Evolutionary conservation across 495 filamentous ascomycete genomes (phyloP), one percentile per base, ranked within the genome.

Genomic region (Neurospora sublineolata): DNA sequence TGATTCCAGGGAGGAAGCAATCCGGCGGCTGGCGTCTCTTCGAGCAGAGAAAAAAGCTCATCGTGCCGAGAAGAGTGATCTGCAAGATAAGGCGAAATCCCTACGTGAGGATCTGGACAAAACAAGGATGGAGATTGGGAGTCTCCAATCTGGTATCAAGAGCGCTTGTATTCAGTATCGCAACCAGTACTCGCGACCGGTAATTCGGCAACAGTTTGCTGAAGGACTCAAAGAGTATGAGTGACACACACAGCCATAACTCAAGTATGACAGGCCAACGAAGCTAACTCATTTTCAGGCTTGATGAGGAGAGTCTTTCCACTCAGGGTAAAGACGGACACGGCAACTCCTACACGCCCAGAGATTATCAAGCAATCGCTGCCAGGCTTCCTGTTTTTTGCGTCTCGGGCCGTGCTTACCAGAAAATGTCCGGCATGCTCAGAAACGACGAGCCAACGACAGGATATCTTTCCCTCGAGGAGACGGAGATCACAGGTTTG

Each of bases 341-440:
- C 41, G 41, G 18, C 41, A 42, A n/a, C 41, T 42, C 40, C 18
- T 42, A 42, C 40, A 41, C 41, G 7, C 41, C 16, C 40, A 78
- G 87, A n/a, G 86, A 90, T 72, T 91, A 91, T 71, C 77, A 83
- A 2, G 77, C 86, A 64, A 75, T 90, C 6, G 87, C 87, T 0
- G 76, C 73, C 1, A 77, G 78, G 0, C 79, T 92, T 4, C 84
- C 85, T 0, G 88, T 91, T 4, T 91, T 91, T 74, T 90, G 89
- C 71, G 86, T 89, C 11, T 87, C 85, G 18, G 84, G 83, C 60
- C 78, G 82, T 40, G 87, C 83, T 0, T 91, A 89, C 73, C 88
- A 90, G 75, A 88, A 88, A 72, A 77, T 90, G 20, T 80, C 79
- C 38, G 87, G 87, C 5, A 82, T 85, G 10, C 73, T 89, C 6